phyloP scores from a whole-genome alignment of 1,284 basidiomycete species.

The Fomitopsis palustris region DNA sequence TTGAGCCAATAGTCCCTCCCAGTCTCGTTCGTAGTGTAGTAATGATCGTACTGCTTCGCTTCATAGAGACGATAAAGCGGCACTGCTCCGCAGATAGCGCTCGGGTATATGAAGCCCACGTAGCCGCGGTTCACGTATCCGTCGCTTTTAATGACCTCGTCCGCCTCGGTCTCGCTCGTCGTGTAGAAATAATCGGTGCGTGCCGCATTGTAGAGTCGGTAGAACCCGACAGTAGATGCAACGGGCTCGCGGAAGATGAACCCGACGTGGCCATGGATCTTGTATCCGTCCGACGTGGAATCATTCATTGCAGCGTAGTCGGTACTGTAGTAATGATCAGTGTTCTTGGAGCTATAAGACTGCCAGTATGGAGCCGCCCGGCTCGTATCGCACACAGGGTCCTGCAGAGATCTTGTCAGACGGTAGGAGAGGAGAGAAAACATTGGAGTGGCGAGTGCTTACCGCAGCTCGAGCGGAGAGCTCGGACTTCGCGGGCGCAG shows the following conservation, averaged over 20 bases:
- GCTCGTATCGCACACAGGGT: background rate
- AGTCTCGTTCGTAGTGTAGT: background rate
- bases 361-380: slow-evolving; percentile 1
- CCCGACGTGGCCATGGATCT: background rate
- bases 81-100: background rate
- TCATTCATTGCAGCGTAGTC: background rate
- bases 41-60: background rate
- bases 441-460: background rate
- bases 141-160: background rate
- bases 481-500: background rate
- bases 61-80: slow-evolving; percentile 3
- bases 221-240: background rate
- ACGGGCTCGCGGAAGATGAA: background rate
- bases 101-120: background rate
- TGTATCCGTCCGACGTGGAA: background rate
- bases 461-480: background rate
- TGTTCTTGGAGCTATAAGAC: background rate
- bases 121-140: background rate
- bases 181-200: slow-evolving; percentile 5
- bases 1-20: background rate
- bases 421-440: background rate
- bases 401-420: background rate
- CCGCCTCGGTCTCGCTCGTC: background rate
- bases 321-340: slow-evolving; percentile 7
- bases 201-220: background rate